Evolutionary conservation across 768 basidiomycete genomes (phyloP), one percentile per base, ranked within the genome.

Genomic region (Lanmaoa pseudosensibilis): DNA sequence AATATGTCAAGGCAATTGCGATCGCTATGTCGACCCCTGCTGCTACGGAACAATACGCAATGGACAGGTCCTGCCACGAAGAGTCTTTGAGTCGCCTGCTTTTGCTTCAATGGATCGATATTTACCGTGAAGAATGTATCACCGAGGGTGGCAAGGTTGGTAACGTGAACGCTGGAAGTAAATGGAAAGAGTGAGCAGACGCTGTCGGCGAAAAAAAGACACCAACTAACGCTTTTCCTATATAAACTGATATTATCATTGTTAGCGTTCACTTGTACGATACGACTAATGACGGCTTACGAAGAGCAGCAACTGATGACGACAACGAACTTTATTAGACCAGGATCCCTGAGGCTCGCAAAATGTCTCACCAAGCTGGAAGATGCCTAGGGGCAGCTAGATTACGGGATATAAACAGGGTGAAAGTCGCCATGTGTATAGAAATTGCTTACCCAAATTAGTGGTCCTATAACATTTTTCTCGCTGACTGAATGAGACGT

Each of bases 311-410:
- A 37, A 55, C 54, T 55, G 9, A 34, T 16, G 10, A 12, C 12
- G 9, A 7, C 21, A 19, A 39, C 16, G 30, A 48, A 39, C 5
- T 23, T 2, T 19, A n/a, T 54, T 2, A 54, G 33, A 40, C 11
- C 36, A 3, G 34, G 10, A 32, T 16, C n/a, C 12, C 12, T 9
- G 48, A 36, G 40, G 5, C 13, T 25, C 18, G 18, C 13, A 11
- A 36, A 32, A 50, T 30, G n/a, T 44, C 48, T 55, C 49, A 55
- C 48, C 41, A 21, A 55, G 40, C 7, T 54, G 53, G 46, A 19
- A 54, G 6, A 48, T 39, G 10, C 40, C 54, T 7, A 55, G 25
- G 8, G 54, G 47, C 30, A 55, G 41, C 54, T 55, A 11, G 11
- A 25, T 34, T 9, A 23, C 34, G 37, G 3, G 9, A 27, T 13